Evolutionary conservation across 2,329 filamentous ascomycete genomes (phyloP), one percentile per base, ranked within the genome.

Genomic region (Pyrenophora graminea): DNA sequence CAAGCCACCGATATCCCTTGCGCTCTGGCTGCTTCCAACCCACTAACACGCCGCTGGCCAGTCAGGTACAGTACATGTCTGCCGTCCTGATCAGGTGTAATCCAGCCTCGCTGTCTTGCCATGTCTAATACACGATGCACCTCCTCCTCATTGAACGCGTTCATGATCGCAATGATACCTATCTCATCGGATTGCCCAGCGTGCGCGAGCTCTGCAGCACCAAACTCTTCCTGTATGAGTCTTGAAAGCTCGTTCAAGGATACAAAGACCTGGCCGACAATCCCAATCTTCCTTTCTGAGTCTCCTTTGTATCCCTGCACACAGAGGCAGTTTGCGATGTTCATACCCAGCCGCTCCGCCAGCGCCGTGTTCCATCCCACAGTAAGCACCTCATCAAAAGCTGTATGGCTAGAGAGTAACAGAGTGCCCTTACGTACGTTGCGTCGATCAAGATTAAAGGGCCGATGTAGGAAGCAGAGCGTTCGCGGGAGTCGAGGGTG

Each of bases 231-330:
- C 36, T 59, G 48, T 36, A 72, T 64, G 8, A 42, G 50, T 6
- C 45, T 37, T 1, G 68, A 34, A 17, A 72, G 38, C 7, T 56
- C 33, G 1, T 56, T 42, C 1, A 56, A 55, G 6, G 44, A 25
- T 43, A 50, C 45, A 8, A 31, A 47, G 5, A 68, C 52, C 18
- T 38, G 40, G 1, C 70, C 69, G 2, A 75, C 54, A n/a, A 75
- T 64, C 9, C 74, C 73, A 47, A 75, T 73, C 39, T 62, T 70
- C 25, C 73, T 62, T 15, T 70, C 64, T 5, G 68, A 45, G 43
- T 75, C 70, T 15, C 68, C 70, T 49, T 74, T 76, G 53, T 75
- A 76, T 9, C 74, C 73, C 47, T 72, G 68, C 4, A 75, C 57
- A 47, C 71, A 73, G 3, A 69, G 43, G 33, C 66, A 66, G 21